Conservation (phyloP, 768 basidiomycete species). For the Tylopilus balloui region DNA sequence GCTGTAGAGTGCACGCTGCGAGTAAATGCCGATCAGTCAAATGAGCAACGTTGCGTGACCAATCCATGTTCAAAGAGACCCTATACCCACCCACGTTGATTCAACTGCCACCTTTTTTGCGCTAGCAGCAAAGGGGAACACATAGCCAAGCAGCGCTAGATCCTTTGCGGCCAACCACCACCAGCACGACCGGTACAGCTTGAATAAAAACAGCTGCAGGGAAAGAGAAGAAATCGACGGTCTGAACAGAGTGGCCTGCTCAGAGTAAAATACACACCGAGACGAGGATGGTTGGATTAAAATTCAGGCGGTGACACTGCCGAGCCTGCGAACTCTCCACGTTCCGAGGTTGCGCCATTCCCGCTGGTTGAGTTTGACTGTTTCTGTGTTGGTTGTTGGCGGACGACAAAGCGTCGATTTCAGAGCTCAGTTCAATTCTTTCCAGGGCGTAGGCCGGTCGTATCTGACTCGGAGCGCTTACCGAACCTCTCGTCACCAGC, state of each 20-base stretch:
- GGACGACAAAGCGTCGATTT: constrained; percentile 30
- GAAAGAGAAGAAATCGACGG: too few relatives aligned
- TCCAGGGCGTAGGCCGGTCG: constrained; percentile 30
- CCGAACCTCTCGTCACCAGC: constrained; percentile 33
- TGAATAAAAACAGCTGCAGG: too few relatives aligned
- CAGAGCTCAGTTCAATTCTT: constrained; percentile 22
- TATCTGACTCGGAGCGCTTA: constrained; percentile 32
- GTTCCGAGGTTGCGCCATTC: constrained; percentile 12
- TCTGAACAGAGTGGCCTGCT: too few relatives aligned
- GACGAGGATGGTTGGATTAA: constrained; percentile 16
- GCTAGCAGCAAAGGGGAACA: too few relatives aligned
- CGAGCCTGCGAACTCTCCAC: constrained; percentile 31
- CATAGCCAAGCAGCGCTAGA: too few relatives aligned
- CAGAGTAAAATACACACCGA: too few relatives aligned
- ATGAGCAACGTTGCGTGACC: not conserved
- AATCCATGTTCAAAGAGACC: not conserved
- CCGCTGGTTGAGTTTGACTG: constrained; percentile 15
- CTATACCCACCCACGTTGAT: not conserved
- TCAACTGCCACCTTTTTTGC: too few relatives aligned
- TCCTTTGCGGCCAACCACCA: too few relatives aligned
- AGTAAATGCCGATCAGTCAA: not conserved
- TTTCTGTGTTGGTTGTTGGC: constrained; percentile 35
- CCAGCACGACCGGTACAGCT: too few relatives aligned
- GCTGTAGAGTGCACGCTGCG: not conserved
- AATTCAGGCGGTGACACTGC: constrained; percentile 36